These are phyloP conservation scores for Kewa caespitosa DNA, from an alignment of 179 eudicot species.

Conservation along the genomic window DNA sequence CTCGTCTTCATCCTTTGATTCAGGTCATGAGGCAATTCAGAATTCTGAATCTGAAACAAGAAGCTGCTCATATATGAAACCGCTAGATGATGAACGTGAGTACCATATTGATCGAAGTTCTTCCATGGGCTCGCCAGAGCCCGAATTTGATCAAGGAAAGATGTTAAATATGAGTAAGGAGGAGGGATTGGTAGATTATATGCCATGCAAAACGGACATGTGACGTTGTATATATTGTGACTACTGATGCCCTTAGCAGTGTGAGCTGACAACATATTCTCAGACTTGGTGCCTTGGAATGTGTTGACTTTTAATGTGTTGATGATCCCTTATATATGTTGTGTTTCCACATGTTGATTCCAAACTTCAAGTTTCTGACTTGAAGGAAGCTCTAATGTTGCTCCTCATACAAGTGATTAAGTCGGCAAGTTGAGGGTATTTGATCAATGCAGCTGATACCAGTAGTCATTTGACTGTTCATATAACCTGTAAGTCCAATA, in stretches of 20 bases:
- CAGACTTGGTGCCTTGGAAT: not conserved
- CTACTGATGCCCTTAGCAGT: not conserved
- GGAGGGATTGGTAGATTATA: conserved; percentile 25
- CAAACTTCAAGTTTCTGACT: not conserved
- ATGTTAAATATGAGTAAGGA: conserved; percentile 31
- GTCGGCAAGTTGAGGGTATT: not conserved
- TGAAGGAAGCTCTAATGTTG: conserved; percentile 16
- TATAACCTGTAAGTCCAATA: conserved; percentile 27
- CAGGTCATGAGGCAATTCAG: conserved; percentile 45
- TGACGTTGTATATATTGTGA: not conserved
- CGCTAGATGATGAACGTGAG: conserved; percentile 58
- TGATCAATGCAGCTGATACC: not conserved
- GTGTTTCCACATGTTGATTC: not conserved
- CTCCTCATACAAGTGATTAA: not conserved
- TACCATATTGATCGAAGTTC: conserved; percentile 45
- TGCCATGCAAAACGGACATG: not conserved
- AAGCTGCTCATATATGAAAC: conserved; percentile 59
- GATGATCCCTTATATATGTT: not conserved
- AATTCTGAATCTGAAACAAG: conserved; percentile 44
- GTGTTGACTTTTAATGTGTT: no score
- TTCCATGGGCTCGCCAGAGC: conserved; percentile 36
- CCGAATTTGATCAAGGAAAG: conserved; percentile 34
- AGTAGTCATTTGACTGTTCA: not conserved
- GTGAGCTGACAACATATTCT: not conserved
- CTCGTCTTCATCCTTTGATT: conserved; percentile 45